Evolutionary conservation across 2,329 filamentous ascomycete species (phyloP).

Genomic region (Claviceps purpurea): DNA sequence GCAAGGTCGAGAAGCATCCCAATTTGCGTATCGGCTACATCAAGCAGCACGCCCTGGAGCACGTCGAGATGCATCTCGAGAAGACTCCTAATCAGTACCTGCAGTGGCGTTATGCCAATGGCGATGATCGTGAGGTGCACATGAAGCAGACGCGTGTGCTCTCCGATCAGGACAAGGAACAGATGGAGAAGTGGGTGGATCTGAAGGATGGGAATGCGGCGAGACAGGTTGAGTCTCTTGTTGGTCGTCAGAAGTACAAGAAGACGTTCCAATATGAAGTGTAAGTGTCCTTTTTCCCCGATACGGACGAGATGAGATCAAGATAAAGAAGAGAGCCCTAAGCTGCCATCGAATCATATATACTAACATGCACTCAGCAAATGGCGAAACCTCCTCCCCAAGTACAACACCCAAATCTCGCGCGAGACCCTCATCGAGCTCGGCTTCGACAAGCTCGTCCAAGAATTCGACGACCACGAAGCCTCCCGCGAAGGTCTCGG

Average conservation of each 20-base stretch:
- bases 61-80: constrained; percentile 98
- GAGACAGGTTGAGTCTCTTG: constrained; percentile 71
- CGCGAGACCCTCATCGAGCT: constrained; percentile 78
- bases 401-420: constrained; percentile 84
- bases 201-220: constrained; percentile 68
- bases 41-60: constrained; percentile 96
- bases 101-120: constrained; percentile 95
- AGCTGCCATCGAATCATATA: too few species aligned
- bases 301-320: too few species aligned
- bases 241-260: constrained; percentile 97
- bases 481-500: constrained; percentile 96
- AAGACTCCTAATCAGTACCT: constrained; percentile 99
- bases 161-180: constrained; percentile 69
- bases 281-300: constrained; percentile 31
- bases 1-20: constrained; percentile 94
- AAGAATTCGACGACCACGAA: constrained; percentile 98
- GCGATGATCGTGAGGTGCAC: constrained; percentile 90
- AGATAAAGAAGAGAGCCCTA: too few species aligned
- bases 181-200: constrained; percentile 86
- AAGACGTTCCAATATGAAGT: constrained; percentile 98
- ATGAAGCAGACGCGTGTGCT: constrained; percentile 94
- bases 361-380: constrained; percentile 37
- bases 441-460: constrained; percentile 85
- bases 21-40: constrained; percentile 99
- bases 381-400: constrained; percentile 80